Conservation (phyloP, 345 rosid species). For the Anacardium occidentale region DNA sequence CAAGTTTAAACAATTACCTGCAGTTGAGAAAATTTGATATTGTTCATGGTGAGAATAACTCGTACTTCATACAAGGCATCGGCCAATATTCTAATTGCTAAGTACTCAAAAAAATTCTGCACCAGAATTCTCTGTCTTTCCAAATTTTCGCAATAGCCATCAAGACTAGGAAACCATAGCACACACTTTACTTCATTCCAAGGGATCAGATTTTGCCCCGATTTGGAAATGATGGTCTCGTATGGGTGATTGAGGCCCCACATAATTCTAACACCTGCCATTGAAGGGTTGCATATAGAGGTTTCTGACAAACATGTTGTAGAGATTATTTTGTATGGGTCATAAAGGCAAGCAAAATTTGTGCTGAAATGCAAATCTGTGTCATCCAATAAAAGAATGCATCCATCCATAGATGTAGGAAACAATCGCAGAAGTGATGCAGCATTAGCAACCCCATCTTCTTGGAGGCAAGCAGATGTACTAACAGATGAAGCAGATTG, state of each 20-base stretch:
- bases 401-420: slow-evolving; percentile 49
- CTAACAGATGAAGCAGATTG: slow-evolving; percentile 24
- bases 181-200: slow-evolving; percentile 69
- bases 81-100: slow-evolving; percentile 66
- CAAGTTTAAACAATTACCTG: slow-evolving; percentile 47
- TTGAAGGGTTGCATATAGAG: slow-evolving; percentile 33
- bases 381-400: slow-evolving; percentile 72
- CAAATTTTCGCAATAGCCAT: slow-evolving; percentile 42
- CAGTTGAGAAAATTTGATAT: slow-evolving; percentile 63
- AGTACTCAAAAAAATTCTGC: slow-evolving; percentile 67
- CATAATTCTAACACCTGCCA: slow-evolving; percentile 49
- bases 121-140: slow-evolving; percentile 48
- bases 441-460: slow-evolving; percentile 47
- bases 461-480: slow-evolving; percentile 48
- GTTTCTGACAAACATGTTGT: slow-evolving; percentile 57
- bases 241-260: slow-evolving; percentile 73
- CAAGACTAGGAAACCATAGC: slow-evolving; percentile 69
- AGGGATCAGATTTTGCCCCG: slow-evolving; percentile 47
- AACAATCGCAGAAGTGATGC: slow-evolving; percentile 47
- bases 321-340: slow-evolving; percentile 54
- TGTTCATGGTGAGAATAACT: slow-evolving; percentile 73
- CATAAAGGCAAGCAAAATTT: slow-evolving; percentile 48
- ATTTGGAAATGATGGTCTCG: slow-evolving; percentile 53
- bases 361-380: slow-evolving; percentile 56
- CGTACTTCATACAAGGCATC: slow-evolving; percentile 48